phyloP scores from a whole-genome alignment of 2,329 filamentous ascomycete species.

The Fusarium nurragi region DNA sequence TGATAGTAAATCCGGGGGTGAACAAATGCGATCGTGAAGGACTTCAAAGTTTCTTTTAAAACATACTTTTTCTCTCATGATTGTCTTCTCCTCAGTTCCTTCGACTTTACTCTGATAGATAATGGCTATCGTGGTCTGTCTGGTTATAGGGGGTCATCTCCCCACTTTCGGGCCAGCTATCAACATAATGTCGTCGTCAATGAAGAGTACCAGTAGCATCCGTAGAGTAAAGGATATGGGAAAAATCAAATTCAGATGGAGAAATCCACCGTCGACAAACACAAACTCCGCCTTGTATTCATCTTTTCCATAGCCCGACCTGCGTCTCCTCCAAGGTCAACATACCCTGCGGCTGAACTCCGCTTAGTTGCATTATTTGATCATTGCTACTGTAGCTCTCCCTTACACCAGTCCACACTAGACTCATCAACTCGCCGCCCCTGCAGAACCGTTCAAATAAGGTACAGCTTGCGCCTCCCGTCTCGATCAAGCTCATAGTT shows the following conservation, averaged over 20 bases:
- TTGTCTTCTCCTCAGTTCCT: not conserved
- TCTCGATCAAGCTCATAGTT: not conserved
- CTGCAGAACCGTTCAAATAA: not conserved
- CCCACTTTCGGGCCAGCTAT: not conserved
- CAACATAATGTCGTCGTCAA: not conserved
- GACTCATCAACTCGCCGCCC: constrained; percentile 12
- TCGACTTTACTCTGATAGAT: not conserved
- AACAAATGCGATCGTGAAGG: not conserved
- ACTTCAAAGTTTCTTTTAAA: not conserved
- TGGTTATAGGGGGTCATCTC: not conserved
- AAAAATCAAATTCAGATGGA: not conserved
- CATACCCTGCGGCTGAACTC: constrained; percentile 15
- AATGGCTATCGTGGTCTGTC: not conserved
- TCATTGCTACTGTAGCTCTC: constrained; percentile 1
- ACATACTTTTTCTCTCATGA: too few species aligned
- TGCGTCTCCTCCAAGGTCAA: not conserved
- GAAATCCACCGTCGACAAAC: not conserved
- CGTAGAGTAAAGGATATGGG: not conserved
- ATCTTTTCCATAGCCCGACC: not conserved
- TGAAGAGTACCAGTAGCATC: not conserved
- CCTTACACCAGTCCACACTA: constrained; percentile 5
- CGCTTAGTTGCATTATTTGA: constrained; percentile 20
- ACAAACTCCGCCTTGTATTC: not conserved
- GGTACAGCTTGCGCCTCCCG: not conserved
- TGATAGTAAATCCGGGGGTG: constrained; percentile 1